Evolutionary conservation across 306 rosid species (phyloP), one percentile per base, ranked within the genome.

Genomic region (Trichosanthes truncata): DNA sequence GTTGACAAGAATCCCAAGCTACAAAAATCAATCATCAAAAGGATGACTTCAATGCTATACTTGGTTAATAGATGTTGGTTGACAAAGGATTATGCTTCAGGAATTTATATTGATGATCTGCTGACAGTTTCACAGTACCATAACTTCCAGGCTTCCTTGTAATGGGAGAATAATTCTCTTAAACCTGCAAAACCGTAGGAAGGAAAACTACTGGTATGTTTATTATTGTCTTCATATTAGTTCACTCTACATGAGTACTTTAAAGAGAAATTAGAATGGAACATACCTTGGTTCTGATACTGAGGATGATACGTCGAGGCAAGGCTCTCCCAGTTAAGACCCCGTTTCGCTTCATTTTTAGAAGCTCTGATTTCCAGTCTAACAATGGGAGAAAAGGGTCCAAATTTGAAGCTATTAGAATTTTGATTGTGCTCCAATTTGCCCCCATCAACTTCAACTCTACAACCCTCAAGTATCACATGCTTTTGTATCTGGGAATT

Each of bases 221-320:
- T 9, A 38, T 7, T 65, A 7, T 65, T 61, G n/a, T 14, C 68
- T 38, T 68, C 31, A 10, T n/a, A 20, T 41, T 21, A 21, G 25
- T 65, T 40, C 52, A 68, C 52, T 65, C 10, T 0, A 62, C 17
- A 62, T 62, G 31, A 67, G 29, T n/a, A 1, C 14, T 36, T 66
- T 0, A 8, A 8, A 40, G 75, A 67, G 76, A 62, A 33, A 63
- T 20, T 17, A 63, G 71, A 65, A 80, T 60, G n/a, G 84, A 52
- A 80, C n/a, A 66, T 89, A 91, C 98, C 97, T 93, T 88, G 89
- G 78, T 93, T 92, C 83, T 90, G 94, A 84, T 92, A 95, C 76
- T 83, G 91, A 33, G 97, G 99, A 40, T 83, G 85, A 82, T 88
- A 88, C 5, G 87, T 83, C 62, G 93, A 75, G 15, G 91, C 86